Evolutionary conservation across 768 basidiomycete species (phyloP), one percentile per base, ranked within the genome.

Genomic region (Boletus edulis): DNA sequence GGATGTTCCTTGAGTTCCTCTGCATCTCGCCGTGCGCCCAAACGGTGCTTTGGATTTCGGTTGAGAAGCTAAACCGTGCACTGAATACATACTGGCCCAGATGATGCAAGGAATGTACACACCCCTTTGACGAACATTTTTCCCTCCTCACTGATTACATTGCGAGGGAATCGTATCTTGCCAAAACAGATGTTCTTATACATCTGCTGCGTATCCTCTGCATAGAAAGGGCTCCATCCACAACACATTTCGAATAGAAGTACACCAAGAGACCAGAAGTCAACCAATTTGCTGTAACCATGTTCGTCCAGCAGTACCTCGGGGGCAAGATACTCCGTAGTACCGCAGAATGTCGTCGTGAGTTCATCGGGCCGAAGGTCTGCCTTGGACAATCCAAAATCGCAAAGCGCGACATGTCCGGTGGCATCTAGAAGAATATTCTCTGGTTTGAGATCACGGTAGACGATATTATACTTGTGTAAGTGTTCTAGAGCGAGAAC

Each of bases 241-340:
- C 97, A 99, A 66, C 97, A 98, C 97, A 99, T 99, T 75, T 99
- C 97, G 69, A 98, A 99, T 22, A 99, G 78, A 32, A 99, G 78
- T 2, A 98, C 97, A 34, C 95, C 96, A 18, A 98, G 75, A 45
- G 88, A 91, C 95, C 97, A 99, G 70, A 98, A 99, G 70, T 99
- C 97, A 62, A 99, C 97, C 46, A 97, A 86, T 74, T 98, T 98
- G 44, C 91, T 93, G 73, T 99, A 98, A 13, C 97, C 97, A 60
- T 96, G 94, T 67, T 98, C 97, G 70, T 98, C 95, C 41, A 99
- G 81, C 11, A 99, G 81, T n/a, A 99, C 96, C 67, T 99, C 97
- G 0, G 97, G 97, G 0, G 97, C 97, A 48, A 99, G 90, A 70
- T 99, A 98, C 69, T 94, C 96, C 11, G 97, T 98, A 31, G 97